phyloP scores from a whole-genome alignment of 495 filamentous ascomycete species.

The Sordaria brevicollis region DNA sequence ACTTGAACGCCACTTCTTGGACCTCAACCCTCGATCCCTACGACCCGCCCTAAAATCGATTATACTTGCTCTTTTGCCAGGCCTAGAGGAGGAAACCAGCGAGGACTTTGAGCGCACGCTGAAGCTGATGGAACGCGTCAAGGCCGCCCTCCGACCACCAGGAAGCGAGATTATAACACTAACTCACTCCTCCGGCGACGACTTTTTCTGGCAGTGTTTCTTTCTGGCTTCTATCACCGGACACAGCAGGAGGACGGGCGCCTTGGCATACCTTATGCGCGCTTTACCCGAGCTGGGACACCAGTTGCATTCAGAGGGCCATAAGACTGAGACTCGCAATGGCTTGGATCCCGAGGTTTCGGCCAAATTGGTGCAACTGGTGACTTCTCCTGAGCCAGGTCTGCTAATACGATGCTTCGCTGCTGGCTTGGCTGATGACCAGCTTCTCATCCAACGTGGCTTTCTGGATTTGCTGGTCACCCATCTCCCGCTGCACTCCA shows the following conservation, averaged over 20 bases:
- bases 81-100: conserved; percentile 88
- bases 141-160: conserved; percentile 48
- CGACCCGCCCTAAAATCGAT: conserved; percentile 84
- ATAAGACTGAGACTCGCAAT: conserved; percentile 9
- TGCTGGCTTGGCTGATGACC: conserved; percentile 78
- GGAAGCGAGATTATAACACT: conserved; percentile 36
- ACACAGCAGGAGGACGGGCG: conserved; percentile 69
- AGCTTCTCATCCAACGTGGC: conserved; percentile 84
- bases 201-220: conserved; percentile 97
- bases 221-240: conserved; percentile 90
- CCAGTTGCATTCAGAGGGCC: conserved; percentile 15
- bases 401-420: conserved; percentile 84
- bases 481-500: conserved; percentile 80
- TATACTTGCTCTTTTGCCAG: conserved; percentile 75
- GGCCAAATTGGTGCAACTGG: conserved; percentile 52
- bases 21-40: conserved; percentile 55
- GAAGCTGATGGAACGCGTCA: conserved; percentile 66
- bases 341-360: conserved; percentile 17
- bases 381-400: conserved; percentile 87
- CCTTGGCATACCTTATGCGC: conserved; percentile 72
- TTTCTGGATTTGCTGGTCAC: conserved; percentile 89
- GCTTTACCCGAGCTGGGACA: conserved; percentile 64
- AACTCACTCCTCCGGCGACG: conserved; percentile 54
- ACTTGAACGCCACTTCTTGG: conserved; percentile 68
- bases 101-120: conserved; percentile 92